phyloP scores from a whole-genome alignment of 768 basidiomycete genomes.

The Tricholoma sp. region DNA sequence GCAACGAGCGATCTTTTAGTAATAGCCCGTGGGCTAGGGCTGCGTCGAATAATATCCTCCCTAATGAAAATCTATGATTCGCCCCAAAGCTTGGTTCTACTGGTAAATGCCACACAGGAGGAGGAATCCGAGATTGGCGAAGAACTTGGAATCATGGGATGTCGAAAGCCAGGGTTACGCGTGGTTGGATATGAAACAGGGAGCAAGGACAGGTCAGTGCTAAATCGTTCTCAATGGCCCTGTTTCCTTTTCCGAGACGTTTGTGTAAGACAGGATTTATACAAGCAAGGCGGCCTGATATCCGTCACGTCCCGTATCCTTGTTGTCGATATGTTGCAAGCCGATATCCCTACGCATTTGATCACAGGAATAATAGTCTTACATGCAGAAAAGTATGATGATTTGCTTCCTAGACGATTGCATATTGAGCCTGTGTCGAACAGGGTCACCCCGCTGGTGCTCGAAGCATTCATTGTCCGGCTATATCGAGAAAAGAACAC shows the following conservation, averaged over 20 bases:
- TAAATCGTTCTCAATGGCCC: not conserved
- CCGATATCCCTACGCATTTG: slow-evolving; percentile 76
- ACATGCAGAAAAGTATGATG: slow-evolving; percentile 80
- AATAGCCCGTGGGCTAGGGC: slow-evolving; percentile 86
- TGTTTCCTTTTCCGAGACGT: not conserved
- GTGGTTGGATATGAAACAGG: slow-evolving; percentile 80
- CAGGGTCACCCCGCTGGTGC: slow-evolving; percentile 78
- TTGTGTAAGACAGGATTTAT: slow-evolving; percentile 65
- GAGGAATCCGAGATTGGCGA: slow-evolving; percentile 92
- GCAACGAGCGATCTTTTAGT: slow-evolving; percentile 68
- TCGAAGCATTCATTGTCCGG: slow-evolving; percentile 92
- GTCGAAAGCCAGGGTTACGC: slow-evolving; percentile 78
- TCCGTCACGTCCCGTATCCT: slow-evolving; percentile 93
- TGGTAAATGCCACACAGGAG: slow-evolving; percentile 80
- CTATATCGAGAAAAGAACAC: slow-evolving; percentile 88
- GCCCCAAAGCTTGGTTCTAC: slow-evolving; percentile 73
- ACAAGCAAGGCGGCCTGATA: slow-evolving; percentile 83
- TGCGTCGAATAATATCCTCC: slow-evolving; percentile 78
- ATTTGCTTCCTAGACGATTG: not conserved
- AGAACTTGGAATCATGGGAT: slow-evolving; percentile 90
- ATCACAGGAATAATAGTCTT: slow-evolving; percentile 88
- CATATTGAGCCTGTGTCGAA: not conserved
- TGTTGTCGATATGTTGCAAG: slow-evolving; percentile 90
- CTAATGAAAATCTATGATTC: slow-evolving; percentile 92
- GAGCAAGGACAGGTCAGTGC: slow-evolving; percentile 64